phyloP scores from a whole-genome alignment of 805 yeast genomes.

The Metschnikowia gelsemii region DNA sequence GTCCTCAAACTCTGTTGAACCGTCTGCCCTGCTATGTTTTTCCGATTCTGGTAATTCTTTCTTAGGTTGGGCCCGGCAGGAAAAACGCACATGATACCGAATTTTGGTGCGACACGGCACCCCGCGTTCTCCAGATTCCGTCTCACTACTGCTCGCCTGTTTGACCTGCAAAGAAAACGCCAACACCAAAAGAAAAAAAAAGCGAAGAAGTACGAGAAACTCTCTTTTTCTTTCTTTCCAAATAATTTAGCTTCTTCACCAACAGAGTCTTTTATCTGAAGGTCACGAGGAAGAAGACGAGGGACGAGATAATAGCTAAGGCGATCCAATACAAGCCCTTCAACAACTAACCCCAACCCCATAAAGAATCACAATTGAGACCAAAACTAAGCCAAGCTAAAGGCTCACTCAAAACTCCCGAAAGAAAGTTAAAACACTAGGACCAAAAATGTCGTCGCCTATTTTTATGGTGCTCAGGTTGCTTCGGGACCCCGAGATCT shows the following conservation, averaged over 20 bases:
- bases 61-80: background rate
- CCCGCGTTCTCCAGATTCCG: background rate
- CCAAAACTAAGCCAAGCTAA: background rate
- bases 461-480: slow-evolving; percentile 27
- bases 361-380: too few species aligned
- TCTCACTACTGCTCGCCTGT: background rate
- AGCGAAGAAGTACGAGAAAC: background rate
- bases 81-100: slow-evolving; percentile 5
- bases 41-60: too few species aligned
- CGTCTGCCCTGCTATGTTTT: too few species aligned
- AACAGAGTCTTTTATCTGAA: too few species aligned
- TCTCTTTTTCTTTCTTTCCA: too few species aligned
- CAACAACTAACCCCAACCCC: background rate
- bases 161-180: background rate
- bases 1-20: too few species aligned
- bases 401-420: background rate
- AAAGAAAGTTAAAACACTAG: background rate
- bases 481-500: slow-evolving; percentile 40
- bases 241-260: too few species aligned
- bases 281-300: too few species aligned
- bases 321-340: too few species aligned
- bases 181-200: background rate
- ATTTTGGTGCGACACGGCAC: slow-evolving; percentile 3
- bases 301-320: too few species aligned
- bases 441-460: slow-evolving; percentile 11